Conservation (phyloP, 2,329 filamentous ascomycete genomes). For the Calonectria pteridis region DNA sequence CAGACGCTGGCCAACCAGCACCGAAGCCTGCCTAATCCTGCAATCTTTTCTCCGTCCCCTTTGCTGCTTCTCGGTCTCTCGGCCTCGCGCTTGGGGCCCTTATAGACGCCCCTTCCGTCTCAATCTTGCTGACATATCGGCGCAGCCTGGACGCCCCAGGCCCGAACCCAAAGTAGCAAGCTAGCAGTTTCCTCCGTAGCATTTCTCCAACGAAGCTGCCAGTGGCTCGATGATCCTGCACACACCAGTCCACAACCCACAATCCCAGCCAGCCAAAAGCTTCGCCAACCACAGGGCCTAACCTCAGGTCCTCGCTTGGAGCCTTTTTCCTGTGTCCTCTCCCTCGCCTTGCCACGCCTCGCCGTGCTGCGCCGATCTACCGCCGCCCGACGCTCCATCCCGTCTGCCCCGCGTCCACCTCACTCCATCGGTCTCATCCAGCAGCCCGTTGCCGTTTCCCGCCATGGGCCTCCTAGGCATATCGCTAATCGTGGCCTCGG, state of each 20-base stretch:
- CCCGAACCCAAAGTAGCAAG: neutral
- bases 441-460: neutral
- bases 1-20: neutral
- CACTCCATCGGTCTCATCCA: constrained; percentile 12
- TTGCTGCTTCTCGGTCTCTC: neutral
- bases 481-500: constrained; percentile 72
- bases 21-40: neutral
- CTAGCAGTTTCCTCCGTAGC: constrained; percentile 13
- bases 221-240: constrained; percentile 47
- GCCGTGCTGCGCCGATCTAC: constrained; percentile 13
- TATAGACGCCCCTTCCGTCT: neutral
- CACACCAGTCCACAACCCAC: constrained; percentile 47
- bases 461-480: constrained; percentile 70
- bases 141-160: neutral
- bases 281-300: constrained; percentile 12
- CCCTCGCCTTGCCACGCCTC: constrained; percentile 15
- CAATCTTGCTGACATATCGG: constrained; percentile 20
- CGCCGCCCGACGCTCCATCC: constrained; percentile 13
- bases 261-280: constrained; percentile 7
- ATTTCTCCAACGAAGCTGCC: constrained; percentile 9
- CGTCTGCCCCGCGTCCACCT: constrained; percentile 13
- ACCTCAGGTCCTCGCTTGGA: constrained; percentile 9
- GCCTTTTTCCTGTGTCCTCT: constrained; percentile 25
- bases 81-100: neutral
- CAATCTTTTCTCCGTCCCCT: neutral